Evolutionary conservation across 805 yeast species (phyloP), one percentile per base, ranked within the genome.

Genomic region (Blastobotrys peoriensis): DNA sequence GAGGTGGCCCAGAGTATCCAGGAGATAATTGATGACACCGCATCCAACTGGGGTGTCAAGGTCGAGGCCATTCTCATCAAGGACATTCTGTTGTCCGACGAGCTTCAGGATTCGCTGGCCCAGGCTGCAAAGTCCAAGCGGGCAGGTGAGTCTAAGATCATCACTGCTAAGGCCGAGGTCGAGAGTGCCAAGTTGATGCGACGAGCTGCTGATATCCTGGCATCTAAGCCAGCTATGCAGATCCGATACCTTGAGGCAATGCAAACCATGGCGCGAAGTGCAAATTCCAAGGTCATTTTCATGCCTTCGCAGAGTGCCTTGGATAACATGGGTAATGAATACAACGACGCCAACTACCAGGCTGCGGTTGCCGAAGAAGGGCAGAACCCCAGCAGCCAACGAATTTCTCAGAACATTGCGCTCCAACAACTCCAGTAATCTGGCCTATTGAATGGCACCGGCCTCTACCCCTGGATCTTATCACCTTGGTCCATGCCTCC

Each of bases 221-320:
- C 83, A 38, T 78, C 84, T 33, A 79, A 80, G 53, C 78, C 86
- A 10, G 88, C 87, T 22, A 79, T 81, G 84, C 87, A 81, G 67
- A 81, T 81, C 60, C 68, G 88, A 62, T 81, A 81, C 58, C 70
- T 81, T 63, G 88, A 81, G 55, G 87, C 87, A n/a, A 78, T 81
- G 79, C 86, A 80, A 64, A 69, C 68, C 49, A 81, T 81, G 86
- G 83, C 86, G 28, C 75, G 66, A 50, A 57, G 71, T 41, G 66
- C 86, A 1, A 73, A 75, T 47, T 65, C 84, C n/a, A 78, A 80
- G 63, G 87, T 81, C 43, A 81, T 81, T 23, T 81, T 81, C 62
- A 81, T 81, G 86, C 87, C 88, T 4, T 61, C 70, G 33, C 67
- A 72, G 38, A 61, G 59, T 39, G 69, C 68, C 13, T 60, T 68